A percentile compares a stretch with the other conserved stretches of the same genome.
These are phyloP conservation scores for Pseudodiploospora longispora DNA, from an alignment of 2,329 filamentous ascomycete species.

Conservation along the genomic window DNA sequence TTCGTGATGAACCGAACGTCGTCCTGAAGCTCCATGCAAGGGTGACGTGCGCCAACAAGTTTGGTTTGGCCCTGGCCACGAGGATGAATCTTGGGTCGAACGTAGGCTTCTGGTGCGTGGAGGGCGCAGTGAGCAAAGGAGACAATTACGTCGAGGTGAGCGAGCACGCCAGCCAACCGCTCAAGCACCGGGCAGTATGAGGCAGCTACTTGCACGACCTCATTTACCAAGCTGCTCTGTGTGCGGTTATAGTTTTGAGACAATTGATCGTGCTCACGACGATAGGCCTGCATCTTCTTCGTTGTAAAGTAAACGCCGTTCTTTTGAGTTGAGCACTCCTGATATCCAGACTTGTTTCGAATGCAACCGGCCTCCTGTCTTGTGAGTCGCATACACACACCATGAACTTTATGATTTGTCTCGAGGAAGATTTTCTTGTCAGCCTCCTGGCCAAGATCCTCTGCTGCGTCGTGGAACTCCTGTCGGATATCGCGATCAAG, in stretches of 20 bases:
- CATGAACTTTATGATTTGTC: conserved; percentile 81
- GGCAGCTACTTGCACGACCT: conserved; percentile 87
- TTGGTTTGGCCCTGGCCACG: conserved; percentile 83
- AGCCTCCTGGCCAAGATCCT: conserved; percentile 81
- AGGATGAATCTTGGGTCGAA: conserved; percentile 81
- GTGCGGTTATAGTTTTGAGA: conserved; percentile 93
- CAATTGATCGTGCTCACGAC: conserved; percentile 87
- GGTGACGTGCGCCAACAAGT: conserved; percentile 88
- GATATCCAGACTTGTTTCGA: conserved; percentile 80
- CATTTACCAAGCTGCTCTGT: conserved; percentile 80
- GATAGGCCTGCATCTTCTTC: conserved; percentile 65
- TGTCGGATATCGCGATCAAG: conserved; percentile 72
- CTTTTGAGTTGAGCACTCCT: conserved; percentile 96
- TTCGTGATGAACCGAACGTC: conserved; percentile 99
- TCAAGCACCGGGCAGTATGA: conserved; percentile 94
- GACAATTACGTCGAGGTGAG: conserved; percentile 91
- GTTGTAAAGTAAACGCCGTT: conserved; percentile 99
- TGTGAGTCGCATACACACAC: conserved; percentile 93
- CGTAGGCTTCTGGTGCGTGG: conserved; percentile 86
- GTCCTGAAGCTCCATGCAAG: conserved; percentile 98
- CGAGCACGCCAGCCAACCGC: conserved; percentile 76
- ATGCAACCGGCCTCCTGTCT: conserved; percentile 88
- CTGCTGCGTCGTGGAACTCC: conserved; percentile 69
- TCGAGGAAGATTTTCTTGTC: conserved; percentile 98
- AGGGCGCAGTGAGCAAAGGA: conserved; percentile 89